Evolutionary conservation across 768 basidiomycete species (phyloP).

Genomic region (Mycena indigotica): DNA sequence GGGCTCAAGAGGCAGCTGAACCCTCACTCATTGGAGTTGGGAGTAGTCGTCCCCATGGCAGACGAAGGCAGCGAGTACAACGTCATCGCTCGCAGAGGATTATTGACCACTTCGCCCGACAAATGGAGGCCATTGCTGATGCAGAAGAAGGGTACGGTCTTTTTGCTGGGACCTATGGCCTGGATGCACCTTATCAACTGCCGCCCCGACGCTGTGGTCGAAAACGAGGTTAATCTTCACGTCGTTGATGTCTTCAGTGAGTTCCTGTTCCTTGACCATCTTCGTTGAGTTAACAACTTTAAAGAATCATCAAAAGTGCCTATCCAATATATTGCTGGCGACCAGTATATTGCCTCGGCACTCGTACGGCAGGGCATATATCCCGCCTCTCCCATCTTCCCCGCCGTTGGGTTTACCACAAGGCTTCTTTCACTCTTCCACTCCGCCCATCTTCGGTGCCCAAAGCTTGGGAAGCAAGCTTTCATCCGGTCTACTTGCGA

Average conservation of each 20-base stretch:
- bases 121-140: neutral
- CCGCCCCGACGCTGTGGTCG: neutral
- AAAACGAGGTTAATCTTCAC: neutral
- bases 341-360: neutral
- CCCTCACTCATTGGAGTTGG: neutral
- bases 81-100: neutral
- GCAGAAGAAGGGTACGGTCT: neutral
- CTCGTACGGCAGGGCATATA: conserved; percentile 15
- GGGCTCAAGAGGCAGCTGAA: neutral
- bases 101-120: neutral
- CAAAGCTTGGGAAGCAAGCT: conserved; percentile 25
- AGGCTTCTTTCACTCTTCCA: conserved; percentile 8
- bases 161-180: neutral
- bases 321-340: neutral
- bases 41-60: neutral
- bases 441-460: conserved; percentile 9
- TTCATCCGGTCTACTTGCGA: conserved; percentile 25
- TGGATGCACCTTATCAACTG: neutral
- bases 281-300: neutral
- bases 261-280: neutral
- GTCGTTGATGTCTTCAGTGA: neutral
- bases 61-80: neutral
- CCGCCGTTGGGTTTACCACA: conserved; percentile 7
- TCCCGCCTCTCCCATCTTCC: conserved; percentile 15
- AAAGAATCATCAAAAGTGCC: too few relatives aligned